phyloP scores from a whole-genome alignment of 208 protist genomes.

The Crithidia brevicula region DNA sequence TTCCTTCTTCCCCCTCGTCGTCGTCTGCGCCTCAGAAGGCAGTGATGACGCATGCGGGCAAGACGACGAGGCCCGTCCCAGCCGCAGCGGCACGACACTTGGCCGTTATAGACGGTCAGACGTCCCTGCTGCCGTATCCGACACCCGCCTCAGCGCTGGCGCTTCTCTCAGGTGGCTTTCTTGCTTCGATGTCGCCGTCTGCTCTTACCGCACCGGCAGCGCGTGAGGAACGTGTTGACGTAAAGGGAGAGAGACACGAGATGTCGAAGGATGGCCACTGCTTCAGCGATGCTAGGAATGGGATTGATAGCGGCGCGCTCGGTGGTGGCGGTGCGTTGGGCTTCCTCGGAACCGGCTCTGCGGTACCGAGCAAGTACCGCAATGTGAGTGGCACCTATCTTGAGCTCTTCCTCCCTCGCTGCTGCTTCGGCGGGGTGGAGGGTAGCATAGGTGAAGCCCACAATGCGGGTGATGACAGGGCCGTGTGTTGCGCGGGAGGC shows the following conservation, averaged over 20 bases:
- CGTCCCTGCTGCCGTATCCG: constrained; percentile 57
- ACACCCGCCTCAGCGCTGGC: constrained; percentile 31
- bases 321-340: constrained; percentile 56
- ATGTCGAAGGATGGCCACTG: too few species aligned
- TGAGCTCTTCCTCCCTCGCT: constrained; percentile 49
- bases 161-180: constrained; percentile 43
- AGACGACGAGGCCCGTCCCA: not conserved
- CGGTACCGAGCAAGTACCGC: constrained; percentile 89
- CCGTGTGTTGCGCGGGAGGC: too few species aligned
- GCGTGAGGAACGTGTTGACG: too few species aligned
- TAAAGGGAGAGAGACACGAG: too few species aligned
- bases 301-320: too few species aligned
- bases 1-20: too few species aligned
- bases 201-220: too few species aligned
- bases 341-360: constrained; percentile 89
- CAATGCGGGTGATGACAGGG: too few species aligned
- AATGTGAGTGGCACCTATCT: constrained; percentile 85
- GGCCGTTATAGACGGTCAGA: constrained; percentile 9
- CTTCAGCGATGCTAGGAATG: too few species aligned
- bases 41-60: too few species aligned
- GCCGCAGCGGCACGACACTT: not conserved
- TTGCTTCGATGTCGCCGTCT: not conserved
- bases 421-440: constrained; percentile 43
- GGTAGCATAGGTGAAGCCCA: too few species aligned
- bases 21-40: too few species aligned